phyloP scores from a whole-genome alignment of 148 eudicot genomes.

The Nepenthes gracilis region DNA sequence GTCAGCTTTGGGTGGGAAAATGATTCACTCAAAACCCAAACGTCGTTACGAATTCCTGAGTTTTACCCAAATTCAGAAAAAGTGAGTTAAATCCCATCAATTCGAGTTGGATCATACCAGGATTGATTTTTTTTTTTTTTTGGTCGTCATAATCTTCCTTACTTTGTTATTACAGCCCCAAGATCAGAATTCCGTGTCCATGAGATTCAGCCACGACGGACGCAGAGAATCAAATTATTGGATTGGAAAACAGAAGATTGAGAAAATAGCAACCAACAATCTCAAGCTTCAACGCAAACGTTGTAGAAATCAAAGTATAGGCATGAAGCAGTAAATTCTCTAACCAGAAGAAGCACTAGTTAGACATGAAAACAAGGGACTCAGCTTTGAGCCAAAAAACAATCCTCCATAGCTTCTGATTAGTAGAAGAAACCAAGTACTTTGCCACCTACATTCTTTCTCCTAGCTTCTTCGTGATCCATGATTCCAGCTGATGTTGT shows the following conservation, averaged over 20 bases:
- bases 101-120: too few species aligned
- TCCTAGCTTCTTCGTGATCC: slow-evolving; percentile 76
- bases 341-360: background rate
- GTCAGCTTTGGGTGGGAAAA: too few species aligned
- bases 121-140: too few species aligned
- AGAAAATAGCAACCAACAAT: background rate
- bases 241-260: too few species aligned
- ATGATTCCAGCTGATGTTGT: slow-evolving; percentile 72
- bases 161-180: too few species aligned
- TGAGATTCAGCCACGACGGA: background rate
- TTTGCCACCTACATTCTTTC: slow-evolving; percentile 76
- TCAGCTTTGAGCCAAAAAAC: slow-evolving; percentile 1
- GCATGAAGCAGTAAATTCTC: background rate
- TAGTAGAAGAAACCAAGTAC: slow-evolving; percentile 68
- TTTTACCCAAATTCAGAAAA: too few species aligned
- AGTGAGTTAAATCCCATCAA: too few species aligned
- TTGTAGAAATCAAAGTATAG: slow-evolving; percentile 8
- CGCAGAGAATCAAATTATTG: background rate
- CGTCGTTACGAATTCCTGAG: too few species aligned
- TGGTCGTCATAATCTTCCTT: too few species aligned
- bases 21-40: too few species aligned
- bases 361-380: background rate
- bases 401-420: background rate
- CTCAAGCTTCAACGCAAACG: background rate
- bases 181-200: too few species aligned